Conservation (phyloP, 345 rosid genomes). For the Salix viminalis region DNA sequence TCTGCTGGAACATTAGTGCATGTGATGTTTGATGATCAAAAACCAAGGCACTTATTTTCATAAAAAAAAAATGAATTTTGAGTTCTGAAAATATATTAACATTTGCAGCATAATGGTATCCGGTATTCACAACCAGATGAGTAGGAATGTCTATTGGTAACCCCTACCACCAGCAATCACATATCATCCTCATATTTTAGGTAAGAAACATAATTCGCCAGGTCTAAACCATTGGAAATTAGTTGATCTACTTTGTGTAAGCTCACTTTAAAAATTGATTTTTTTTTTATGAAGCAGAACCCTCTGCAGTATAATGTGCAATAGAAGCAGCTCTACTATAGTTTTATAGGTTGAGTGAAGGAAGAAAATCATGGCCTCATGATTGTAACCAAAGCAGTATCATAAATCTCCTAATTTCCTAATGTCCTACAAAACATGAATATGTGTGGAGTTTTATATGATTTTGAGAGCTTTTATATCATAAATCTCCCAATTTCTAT, state of each 20-base stretch:
- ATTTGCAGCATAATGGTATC: background rate
- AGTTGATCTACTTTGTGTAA: background rate
- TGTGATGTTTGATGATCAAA: conserved; percentile 6
- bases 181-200: background rate
- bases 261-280: background rate
- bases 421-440: background rate
- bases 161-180: background rate
- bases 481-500: background rate
- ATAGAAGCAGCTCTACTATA: background rate
- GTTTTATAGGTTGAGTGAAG: background rate
- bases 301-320: background rate
- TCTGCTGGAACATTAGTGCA: conserved; percentile 36
- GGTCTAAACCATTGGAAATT: background rate
- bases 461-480: background rate
- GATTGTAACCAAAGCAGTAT: background rate
- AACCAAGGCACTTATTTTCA: background rate
- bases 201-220: background rate
- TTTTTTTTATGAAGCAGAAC: background rate
- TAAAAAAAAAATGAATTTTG: background rate
- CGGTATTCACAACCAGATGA: background rate
- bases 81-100: background rate
- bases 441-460: background rate
- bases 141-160: background rate
- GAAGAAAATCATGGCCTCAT: background rate
- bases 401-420: background rate